A percentile compares a stretch with the other conserved stretches of the same genome.
phyloP scores from a whole-genome alignment of 495 filamentous ascomycete species.

The Podospora bellae-mahoneyi region DNA sequence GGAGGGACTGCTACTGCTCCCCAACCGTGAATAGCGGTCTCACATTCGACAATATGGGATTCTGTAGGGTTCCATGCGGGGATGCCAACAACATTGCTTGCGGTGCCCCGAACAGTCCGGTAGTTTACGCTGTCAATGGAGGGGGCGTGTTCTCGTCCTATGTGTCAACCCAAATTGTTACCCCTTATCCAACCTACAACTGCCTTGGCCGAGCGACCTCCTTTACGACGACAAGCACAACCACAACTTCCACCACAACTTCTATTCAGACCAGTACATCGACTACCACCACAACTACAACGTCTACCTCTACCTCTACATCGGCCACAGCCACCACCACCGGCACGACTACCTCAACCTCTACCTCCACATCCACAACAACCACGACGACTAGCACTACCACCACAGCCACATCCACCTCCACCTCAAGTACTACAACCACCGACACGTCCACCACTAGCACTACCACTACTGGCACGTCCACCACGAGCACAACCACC shows the following conservation, averaged over 20 bases:
- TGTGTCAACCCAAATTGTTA: background rate
- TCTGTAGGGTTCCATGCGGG: background rate
- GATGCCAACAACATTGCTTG: constrained; percentile 8
- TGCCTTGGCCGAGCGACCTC: background rate
- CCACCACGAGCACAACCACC: background rate
- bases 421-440: background rate
- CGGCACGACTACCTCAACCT: background rate
- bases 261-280: background rate
- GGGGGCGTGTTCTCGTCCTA: constrained; percentile 9
- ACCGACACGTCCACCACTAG: background rate
- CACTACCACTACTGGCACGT: background rate
- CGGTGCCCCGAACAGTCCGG: constrained; percentile 7
- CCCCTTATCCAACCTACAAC: constrained; percentile 6
- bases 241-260: background rate
- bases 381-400: background rate
- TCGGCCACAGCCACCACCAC: background rate
- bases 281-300: background rate
- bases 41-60: background rate
- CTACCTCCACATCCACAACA: background rate
- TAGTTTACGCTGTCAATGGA: background rate
- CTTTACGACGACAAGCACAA: constrained; percentile 1
- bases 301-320: background rate
- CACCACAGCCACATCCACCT: background rate
- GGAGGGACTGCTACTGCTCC: constrained; percentile 6
- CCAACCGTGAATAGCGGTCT: background rate